Percentiles rank a stretch among this genome's conserved stretches.
Evolutionary conservation across 192 early-diverging fungal species (phyloP).

Genomic region (Rhizophagus sp.): DNA sequence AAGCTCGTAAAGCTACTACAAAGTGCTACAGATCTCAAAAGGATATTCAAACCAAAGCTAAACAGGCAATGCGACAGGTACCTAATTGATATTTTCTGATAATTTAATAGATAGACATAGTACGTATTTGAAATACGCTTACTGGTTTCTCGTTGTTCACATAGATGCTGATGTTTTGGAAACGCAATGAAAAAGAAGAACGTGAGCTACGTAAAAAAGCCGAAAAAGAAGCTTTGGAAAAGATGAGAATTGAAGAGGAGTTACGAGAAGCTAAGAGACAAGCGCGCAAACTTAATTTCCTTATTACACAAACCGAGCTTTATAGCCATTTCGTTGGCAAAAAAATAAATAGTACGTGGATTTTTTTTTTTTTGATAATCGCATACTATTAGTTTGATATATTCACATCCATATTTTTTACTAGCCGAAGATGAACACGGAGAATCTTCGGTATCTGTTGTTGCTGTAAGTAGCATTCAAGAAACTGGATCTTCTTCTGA

Average conservation of each 20-base stretch:
- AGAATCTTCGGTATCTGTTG: conserved; percentile 36
- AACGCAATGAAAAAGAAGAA: conserved; percentile 88
- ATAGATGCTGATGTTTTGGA: conserved; percentile 89
- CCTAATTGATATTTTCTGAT: background rate
- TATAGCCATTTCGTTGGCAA: conserved; percentile 91
- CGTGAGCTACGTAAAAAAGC: conserved; percentile 85
- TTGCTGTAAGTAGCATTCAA: conserved; percentile 32
- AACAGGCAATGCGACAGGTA: conserved; percentile 64
- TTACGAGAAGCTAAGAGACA: conserved; percentile 78
- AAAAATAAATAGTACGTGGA: conserved; percentile 59
- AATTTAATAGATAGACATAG: background rate
- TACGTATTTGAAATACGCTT: background rate
- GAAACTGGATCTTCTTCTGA: conserved; percentile 10
- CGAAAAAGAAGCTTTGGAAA: conserved; percentile 83
- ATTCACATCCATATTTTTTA: background rate
- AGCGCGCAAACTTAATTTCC: conserved; percentile 87
- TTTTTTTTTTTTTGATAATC: background rate
- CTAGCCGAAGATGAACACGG: background rate
- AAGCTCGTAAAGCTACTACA: conserved; percentile 58
- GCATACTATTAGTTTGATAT: background rate
- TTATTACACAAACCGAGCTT: conserved; percentile 90
- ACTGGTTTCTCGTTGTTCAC: background rate
- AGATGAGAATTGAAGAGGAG: conserved; percentile 78
- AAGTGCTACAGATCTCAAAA: conserved; percentile 57
- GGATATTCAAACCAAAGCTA: conserved; percentile 63